These are phyloP conservation scores for Blastobotrys terrestris DNA, from an alignment of 805 yeast species.

Conservation along the genomic window DNA sequence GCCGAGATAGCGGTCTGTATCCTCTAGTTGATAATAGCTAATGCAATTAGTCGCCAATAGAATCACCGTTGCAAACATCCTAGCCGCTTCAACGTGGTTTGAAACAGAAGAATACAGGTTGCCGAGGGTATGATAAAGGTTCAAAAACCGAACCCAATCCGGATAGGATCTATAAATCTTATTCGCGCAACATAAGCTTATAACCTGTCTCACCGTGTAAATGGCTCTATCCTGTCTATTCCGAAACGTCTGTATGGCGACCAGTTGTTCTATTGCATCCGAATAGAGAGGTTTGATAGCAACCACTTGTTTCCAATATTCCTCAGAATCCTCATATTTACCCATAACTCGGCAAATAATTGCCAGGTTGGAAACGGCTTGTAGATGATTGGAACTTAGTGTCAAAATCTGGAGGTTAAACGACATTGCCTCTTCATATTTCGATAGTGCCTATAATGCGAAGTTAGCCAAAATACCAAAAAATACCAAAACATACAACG, in stretches of 20 bases:
- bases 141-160: constrained; percentile 2
- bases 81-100: constrained; percentile 19
- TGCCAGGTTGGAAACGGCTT: constrained; percentile 24
- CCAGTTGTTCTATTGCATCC: constrained; percentile 26
- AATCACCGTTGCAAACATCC: constrained; percentile 19
- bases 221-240: constrained; percentile 14
- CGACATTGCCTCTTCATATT: not conserved
- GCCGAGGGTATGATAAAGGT: constrained; percentile 21
- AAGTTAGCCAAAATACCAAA: constrained; percentile 7
- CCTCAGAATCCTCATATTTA: constrained; percentile 20
- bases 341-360: constrained; percentile 16
- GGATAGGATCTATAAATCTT: not conserved
- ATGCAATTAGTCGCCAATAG: not conserved
- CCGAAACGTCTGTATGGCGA: constrained; percentile 17
- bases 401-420: constrained; percentile 3
- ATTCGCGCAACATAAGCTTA: not conserved
- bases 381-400: constrained; percentile 16
- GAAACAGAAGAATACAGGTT: constrained; percentile 18
- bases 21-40: not conserved
- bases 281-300: constrained; percentile 21
- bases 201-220: constrained; percentile 2
- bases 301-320: constrained; percentile 21
- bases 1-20: not conserved
- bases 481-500: not conserved
- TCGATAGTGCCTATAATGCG: constrained; percentile 10